Conservation (phyloP, 306 rosid genomes). For the Hippophae gyantsensis region DNA sequence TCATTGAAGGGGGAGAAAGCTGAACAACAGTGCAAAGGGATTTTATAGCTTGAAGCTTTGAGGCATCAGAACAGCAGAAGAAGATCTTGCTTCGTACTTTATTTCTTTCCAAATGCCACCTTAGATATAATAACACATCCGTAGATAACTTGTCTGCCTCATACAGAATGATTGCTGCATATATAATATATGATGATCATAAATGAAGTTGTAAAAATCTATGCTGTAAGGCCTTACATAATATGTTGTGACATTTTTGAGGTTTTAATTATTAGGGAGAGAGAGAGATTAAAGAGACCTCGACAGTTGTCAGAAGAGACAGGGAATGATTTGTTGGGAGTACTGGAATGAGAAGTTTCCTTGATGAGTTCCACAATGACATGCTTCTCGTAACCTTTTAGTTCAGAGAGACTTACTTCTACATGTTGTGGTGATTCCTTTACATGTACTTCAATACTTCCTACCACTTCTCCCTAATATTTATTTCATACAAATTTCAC, state of each 20-base stretch:
- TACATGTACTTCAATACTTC: slow-evolving; percentile 40
- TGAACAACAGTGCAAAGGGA: slow-evolving; percentile 47
- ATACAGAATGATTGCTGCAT: slow-evolving; percentile 54
- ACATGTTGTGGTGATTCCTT: slow-evolving; percentile 49
- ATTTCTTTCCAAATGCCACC: slow-evolving; percentile 68
- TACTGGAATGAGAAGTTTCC: slow-evolving; percentile 31
- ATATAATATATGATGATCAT: background rate
- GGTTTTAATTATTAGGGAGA: too few relatives aligned
- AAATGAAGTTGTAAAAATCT: too few relatives aligned
- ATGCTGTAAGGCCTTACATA: background rate
- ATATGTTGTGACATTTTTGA: too few relatives aligned
- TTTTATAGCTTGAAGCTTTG: slow-evolving; percentile 57
- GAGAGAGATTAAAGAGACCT: slow-evolving; percentile 26
- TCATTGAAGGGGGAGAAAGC: slow-evolving; percentile 54
- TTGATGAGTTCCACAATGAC: slow-evolving; percentile 61
- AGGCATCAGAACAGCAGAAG: slow-evolving; percentile 76
- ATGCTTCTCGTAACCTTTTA: slow-evolving; percentile 66
- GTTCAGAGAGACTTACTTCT: slow-evolving; percentile 65
- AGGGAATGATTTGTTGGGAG: slow-evolving; percentile 24
- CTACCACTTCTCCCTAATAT: slow-evolving; percentile 54
- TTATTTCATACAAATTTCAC: background rate
- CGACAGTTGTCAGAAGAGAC: slow-evolving; percentile 41
- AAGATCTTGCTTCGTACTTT: slow-evolving; percentile 59
- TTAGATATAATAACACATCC: slow-evolving; percentile 54
- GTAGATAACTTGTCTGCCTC: slow-evolving; percentile 62